A percentile compares a stretch with the other conserved stretches of the same genome.
Evolutionary conservation across 2,329 filamentous ascomycete genomes (phyloP).

Genomic region (Fusarium redolens): DNA sequence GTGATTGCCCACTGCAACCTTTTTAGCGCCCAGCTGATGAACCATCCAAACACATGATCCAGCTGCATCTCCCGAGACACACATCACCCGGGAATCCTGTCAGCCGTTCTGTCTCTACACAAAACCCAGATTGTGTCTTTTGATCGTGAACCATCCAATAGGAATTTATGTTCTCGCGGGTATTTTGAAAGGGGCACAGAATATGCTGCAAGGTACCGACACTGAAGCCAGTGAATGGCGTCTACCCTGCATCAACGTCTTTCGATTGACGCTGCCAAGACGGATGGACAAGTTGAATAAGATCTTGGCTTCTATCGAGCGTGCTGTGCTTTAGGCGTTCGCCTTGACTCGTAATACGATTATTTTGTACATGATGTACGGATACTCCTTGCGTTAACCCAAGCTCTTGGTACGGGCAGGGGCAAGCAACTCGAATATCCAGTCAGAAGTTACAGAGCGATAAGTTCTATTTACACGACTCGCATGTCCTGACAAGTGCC

Average conservation of each 20-base stretch:
- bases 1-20: background rate
- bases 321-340: background rate
- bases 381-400: background rate
- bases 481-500: slow-evolving; percentile 5
- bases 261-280: background rate
- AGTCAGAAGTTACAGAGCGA: background rate
- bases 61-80: slow-evolving; percentile 21
- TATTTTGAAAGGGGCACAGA: background rate
- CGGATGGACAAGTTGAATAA: background rate
- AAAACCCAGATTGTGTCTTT: background rate
- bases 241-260: slow-evolving; percentile 18
- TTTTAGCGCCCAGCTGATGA: background rate
- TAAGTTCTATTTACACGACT: background rate
- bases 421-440: background rate
- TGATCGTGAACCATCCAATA: background rate
- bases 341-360: background rate
- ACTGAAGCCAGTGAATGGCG: background rate
- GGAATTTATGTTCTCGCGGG: background rate
- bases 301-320: background rate
- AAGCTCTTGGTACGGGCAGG: background rate
- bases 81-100: background rate
- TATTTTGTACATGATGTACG: background rate
- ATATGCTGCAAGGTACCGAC: slow-evolving; percentile 18
- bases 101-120: background rate
- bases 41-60: slow-evolving; percentile 7